These are phyloP conservation scores for Orobanche coerulescens DNA, from an alignment of 257 asterid species.

Conservation along the genomic window DNA sequence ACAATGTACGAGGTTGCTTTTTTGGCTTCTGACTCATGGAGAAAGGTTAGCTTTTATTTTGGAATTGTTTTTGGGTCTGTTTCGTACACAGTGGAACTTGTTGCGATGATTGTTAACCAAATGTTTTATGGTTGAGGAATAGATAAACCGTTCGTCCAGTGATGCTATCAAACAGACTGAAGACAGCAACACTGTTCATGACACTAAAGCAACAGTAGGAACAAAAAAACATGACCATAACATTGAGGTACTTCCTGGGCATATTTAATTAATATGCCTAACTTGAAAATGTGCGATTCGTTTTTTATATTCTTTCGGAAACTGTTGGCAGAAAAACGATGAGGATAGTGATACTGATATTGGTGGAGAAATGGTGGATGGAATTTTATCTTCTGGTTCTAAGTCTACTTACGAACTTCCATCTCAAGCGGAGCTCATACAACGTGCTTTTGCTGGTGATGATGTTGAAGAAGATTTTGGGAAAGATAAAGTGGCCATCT, in stretches of 20 bases:
- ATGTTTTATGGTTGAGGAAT: constrained; percentile 21
- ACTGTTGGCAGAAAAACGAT: constrained; percentile 32
- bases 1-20: constrained; percentile 61
- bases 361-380: constrained; percentile 89
- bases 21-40: constrained; percentile 60
- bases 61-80: neutral
- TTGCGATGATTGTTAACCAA: neutral
- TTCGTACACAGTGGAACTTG: neutral
- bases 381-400: constrained; percentile 64
- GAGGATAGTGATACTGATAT: constrained; percentile 55
- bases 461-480: constrained; percentile 83
- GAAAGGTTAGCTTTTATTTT: constrained; percentile 38
- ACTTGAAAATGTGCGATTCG: constrained; percentile 6
- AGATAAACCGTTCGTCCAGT: constrained; percentile 36
- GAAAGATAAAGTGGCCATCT: constrained; percentile 64
- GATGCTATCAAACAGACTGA: constrained; percentile 27
- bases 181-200: constrained; percentile 19
- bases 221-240: constrained; percentile 24
- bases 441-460: constrained; percentile 93
- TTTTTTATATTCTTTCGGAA: neutral
- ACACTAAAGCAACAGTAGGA: constrained; percentile 20
- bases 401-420: constrained; percentile 66
- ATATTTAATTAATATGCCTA: neutral
- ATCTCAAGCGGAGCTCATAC: constrained; percentile 84
- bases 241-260: constrained; percentile 45